A percentile compares a stretch with the other conserved stretches of the same genome.
Conservation (phyloP, 768 basidiomycete species). For the Mycena filopes region DNA sequence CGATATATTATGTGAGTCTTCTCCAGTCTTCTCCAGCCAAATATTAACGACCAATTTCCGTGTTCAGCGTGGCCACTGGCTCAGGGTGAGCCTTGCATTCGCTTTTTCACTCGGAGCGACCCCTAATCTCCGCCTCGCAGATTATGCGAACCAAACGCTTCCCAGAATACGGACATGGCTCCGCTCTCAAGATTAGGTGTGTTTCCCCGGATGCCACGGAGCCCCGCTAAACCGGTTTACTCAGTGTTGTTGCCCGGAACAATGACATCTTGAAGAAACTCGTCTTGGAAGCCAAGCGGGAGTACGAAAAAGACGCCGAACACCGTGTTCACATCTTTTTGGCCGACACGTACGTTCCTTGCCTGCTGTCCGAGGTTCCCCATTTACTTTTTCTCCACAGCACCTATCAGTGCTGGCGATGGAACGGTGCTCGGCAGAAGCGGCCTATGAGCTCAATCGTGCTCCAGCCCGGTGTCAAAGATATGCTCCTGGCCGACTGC, state of each 20-base stretch:
- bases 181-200: conserved; percentile 84
- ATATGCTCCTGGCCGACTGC: conserved; percentile 90
- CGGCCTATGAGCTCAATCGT: conserved; percentile 94
- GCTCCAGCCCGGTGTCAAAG: conserved; percentile 88
- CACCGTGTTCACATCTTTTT: conserved; percentile 91
- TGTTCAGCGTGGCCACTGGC: conserved; percentile 76
- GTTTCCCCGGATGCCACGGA: conserved; percentile 28
- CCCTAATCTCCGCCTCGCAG: conserved; percentile 48
- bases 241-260: conserved; percentile 86
- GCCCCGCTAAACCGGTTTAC: conserved; percentile 22
- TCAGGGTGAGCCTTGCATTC: conserved; percentile 67
- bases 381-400: conserved; percentile 45
- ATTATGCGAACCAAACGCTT: conserved; percentile 84
- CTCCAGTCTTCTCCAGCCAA: no score
- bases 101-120: conserved; percentile 34
- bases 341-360: conserved; percentile 80
- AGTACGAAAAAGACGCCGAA: conserved; percentile 91
- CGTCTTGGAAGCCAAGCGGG: conserved; percentile 86
- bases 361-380: conserved; percentile 27
- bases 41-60: not conserved
- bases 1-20: conserved; percentile 73
- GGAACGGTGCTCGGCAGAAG: conserved; percentile 90
- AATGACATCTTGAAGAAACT: conserved; percentile 90
- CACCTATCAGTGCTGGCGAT: conserved; percentile 83
- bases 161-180: conserved; percentile 79